Evolutionary conservation across 2,329 filamentous ascomycete species (phyloP), one percentile per base, ranked within the genome.

Genomic region (Colletotrichum destructivum): DNA sequence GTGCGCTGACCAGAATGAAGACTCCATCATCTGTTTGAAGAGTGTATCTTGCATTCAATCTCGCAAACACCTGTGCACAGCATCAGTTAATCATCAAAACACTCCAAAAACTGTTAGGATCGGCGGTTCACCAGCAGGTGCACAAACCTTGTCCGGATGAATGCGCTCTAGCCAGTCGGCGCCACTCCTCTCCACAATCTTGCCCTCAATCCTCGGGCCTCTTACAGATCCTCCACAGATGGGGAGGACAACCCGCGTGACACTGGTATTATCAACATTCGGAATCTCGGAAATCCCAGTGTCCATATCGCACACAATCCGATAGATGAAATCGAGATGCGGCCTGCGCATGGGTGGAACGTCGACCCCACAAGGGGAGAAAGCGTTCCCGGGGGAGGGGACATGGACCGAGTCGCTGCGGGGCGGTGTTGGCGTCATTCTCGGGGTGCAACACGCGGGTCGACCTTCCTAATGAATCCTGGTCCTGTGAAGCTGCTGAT

Each of bases 281-380:
- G 51, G 56, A 31, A 76, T 76, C 13, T 70, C 54, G n/a, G 62
- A 75, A 31, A 51, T 62, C 9, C 44, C 44, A 8, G 63, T 65
- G 21, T 74, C 66, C 74, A 76, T 76, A 9, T 75, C 62, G 35
- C 71, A 73, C 18, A 76, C 74, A 56, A 75, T 76, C 23, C 73
- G 73, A 42, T 76, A 76, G 56, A 76, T 69, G 55, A 76, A 75
- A 15, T 76, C 67, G 1, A 76, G 61, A 46, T 76, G 72, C 38
- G 75, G 74, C 70, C 70, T 66, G 18, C 73, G 71, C 75, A 76
- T 75, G 21, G 73, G 69, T 12, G 72, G 73, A 31, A 72, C 52
- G 35, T n/a, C 54, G n/a, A 67, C 54, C 11, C 74, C 71, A 40
- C 69, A 64, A 8, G 74, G 68, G 1, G 72, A 69, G 60, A 74